phyloP scores from a whole-genome alignment of 2,329 filamentous ascomycete species.

The Dactylellina parvicollis region DNA sequence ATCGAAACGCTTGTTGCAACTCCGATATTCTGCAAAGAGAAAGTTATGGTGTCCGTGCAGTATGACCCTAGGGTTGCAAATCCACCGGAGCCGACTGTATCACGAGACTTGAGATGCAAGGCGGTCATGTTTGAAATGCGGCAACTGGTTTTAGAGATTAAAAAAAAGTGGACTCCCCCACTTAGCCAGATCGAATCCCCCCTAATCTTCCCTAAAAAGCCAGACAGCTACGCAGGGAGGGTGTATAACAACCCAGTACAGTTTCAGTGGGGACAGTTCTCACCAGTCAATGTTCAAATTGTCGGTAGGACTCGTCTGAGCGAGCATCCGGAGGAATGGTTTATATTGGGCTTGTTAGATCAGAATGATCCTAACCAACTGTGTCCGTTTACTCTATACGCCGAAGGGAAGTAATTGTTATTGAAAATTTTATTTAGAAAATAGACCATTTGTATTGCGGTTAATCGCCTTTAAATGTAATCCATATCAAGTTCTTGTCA shows the following conservation, averaged over 20 bases:
- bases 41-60: constrained; percentile 25
- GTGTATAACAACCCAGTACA: constrained; percentile 8
- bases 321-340: constrained; percentile 18
- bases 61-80: constrained; percentile 6
- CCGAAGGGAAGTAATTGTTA: background rate
- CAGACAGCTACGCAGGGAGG: background rate
- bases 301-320: constrained; percentile 27
- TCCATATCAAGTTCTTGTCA: too few species aligned
- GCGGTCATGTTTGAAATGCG: background rate
- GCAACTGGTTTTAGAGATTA: constrained; percentile 9
- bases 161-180: constrained; percentile 13
- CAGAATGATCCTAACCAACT: background rate
- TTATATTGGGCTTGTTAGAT: constrained; percentile 18
- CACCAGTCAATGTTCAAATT: constrained; percentile 10
- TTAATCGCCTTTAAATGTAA: too few species aligned
- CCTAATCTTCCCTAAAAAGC: background rate
- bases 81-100: background rate
- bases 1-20: constrained; percentile 2
- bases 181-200: too few species aligned
- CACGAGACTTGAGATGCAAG: background rate
- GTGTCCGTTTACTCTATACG: constrained; percentile 19
- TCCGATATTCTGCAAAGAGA: constrained; percentile 25
- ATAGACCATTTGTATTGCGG: too few species aligned
- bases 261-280: constrained; percentile 1
- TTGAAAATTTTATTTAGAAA: too few species aligned